These are phyloP conservation scores for Melanopsichium pennsylvanicum DNA, from an alignment of 1,284 basidiomycete species.

Conservation along the genomic window DNA sequence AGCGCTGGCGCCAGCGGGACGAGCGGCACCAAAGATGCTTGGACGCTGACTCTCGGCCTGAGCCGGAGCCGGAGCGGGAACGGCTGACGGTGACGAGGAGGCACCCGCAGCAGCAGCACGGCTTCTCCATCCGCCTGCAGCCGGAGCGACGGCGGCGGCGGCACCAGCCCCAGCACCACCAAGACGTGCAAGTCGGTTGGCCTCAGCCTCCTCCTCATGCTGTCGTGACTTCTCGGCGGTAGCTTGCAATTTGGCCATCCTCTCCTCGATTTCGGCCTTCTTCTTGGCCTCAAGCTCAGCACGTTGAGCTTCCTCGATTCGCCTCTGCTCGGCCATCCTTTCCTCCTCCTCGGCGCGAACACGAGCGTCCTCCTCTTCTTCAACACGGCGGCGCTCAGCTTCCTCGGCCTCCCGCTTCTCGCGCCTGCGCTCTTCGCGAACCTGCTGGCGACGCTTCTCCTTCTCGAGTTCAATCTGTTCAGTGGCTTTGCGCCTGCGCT, in stretches of 20 bases:
- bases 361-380: slow-evolving; percentile 50
- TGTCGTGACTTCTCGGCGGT: slow-evolving; percentile 56
- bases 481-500: slow-evolving; percentile 72
- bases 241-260: slow-evolving; percentile 57
- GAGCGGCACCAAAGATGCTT: slow-evolving; percentile 27
- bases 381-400: slow-evolving; percentile 50
- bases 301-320: slow-evolving; percentile 56
- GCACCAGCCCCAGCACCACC: slow-evolving; percentile 12
- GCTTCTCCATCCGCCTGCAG: background rate
- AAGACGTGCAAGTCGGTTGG: slow-evolving; percentile 14
- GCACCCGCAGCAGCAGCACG: slow-evolving; percentile 6
- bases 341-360: slow-evolving; percentile 44
- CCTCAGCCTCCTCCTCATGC: slow-evolving; percentile 55
- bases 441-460: slow-evolving; percentile 71
- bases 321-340: slow-evolving; percentile 52
- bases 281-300: slow-evolving; percentile 62
- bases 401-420: slow-evolving; percentile 54
- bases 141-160: background rate
- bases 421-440: slow-evolving; percentile 39
- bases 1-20: too few species aligned
- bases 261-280: slow-evolving; percentile 62
- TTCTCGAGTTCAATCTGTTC: slow-evolving; percentile 87
- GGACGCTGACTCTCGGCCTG: slow-evolving; percentile 30
- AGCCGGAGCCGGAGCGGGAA: slow-evolving; percentile 17
- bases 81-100: slow-evolving; percentile 5